Base-by-base conservation (phyloP, 75 land plant genomes). In the Picea sitchensis region DNA sequence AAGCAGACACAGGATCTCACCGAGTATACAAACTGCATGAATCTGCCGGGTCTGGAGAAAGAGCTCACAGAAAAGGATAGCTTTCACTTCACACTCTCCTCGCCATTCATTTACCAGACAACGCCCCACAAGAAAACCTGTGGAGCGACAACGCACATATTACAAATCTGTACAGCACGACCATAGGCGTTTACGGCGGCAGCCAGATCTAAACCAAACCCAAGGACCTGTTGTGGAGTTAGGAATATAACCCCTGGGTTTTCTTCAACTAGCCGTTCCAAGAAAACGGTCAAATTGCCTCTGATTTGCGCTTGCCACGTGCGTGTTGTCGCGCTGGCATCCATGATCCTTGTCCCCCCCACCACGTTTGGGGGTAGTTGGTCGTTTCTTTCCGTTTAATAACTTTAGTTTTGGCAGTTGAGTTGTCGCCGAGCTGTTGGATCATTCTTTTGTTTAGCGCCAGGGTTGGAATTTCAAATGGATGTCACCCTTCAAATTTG, bases 231-330 rank as follows among this genome's bases (percentile, higher is more conserved):
- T 8, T 1, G 0, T 34, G 1, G 2, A 26, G 2, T 21, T 4
- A 21, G 41, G 7, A 11, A 8, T 38, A 8, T 69, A 69, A 69
- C 47, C 21, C 21, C n/a, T 38, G 23, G 54, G 26, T 1, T 44
- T 44, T 36, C 2, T 9, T 4, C 20, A 41, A 44, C 41, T 44
- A 71, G 74, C 74, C 74, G 74, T 71, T 71, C 9, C 13, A 41
- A 71, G 56, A 17, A 71, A 71, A 71, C 74, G 74, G 74, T 71
- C 74, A 71, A n/a, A 71, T 18, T 71, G 3, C 51, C 20, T 41
- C 1, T n/a, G 51, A 44, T 21, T 0, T 44, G 54, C 51, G 36
- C 34, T 47, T 71, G 74, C 44, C 74, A 71, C 74, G 51, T 44
- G 74, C 21, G 11, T 21, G 23, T 2, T 47, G 74, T 71, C n/a